phyloP scores from a whole-genome alignment of 176 grass and related monocot species.

The Poa pratensis region DNA sequence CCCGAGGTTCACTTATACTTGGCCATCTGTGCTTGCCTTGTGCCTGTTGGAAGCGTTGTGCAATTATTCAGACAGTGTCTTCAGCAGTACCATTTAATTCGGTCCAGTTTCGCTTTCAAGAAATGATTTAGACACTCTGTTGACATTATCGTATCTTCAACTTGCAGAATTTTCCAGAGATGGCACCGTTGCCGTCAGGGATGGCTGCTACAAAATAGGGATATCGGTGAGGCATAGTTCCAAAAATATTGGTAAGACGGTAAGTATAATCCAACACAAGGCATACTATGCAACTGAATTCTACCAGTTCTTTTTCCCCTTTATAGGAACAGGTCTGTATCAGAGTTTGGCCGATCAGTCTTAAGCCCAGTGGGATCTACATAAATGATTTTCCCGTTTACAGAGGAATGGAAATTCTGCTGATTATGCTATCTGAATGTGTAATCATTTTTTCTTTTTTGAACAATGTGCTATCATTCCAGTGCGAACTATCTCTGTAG shows the following conservation, averaged over 20 bases:
- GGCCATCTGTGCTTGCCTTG: conserved; percentile 1
- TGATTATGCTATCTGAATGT: background rate
- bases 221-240: background rate
- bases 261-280: background rate
- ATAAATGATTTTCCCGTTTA: background rate
- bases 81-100: background rate
- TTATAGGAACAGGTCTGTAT: background rate
- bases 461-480: too few relatives aligned
- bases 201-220: background rate
- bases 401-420: background rate
- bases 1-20: background rate
- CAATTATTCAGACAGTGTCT: background rate
- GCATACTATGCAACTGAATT: background rate
- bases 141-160: background rate
- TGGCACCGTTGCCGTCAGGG: too few relatives aligned
- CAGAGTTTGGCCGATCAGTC: background rate
- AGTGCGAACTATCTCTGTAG: background rate
- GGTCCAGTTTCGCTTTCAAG: background rate
- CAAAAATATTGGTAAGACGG: background rate
- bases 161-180: background rate
- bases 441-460: background rate
- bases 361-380: background rate
- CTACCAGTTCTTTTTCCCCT: background rate
- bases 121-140: background rate
- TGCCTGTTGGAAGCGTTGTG: background rate